Percentiles rank a stretch among this genome's conserved stretches.
phyloP scores from a whole-genome alignment of 2,329 filamentous ascomycete genomes.

The Xylaria sp. region DNA sequence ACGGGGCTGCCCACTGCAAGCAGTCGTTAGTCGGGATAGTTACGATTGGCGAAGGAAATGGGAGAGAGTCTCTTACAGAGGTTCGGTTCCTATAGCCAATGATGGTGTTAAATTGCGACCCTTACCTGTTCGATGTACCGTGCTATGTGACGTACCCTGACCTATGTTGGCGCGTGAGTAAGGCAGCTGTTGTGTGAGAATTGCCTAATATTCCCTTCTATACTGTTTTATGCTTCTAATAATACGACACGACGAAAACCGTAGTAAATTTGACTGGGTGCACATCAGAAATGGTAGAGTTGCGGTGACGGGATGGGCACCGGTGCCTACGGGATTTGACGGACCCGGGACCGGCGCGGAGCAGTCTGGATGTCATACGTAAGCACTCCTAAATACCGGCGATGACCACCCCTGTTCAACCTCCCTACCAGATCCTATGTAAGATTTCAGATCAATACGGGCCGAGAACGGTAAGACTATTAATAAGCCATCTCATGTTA shows the following conservation, averaged over 20 bases:
- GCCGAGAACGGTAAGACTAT: neutral
- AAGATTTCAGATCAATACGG: neutral
- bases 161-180: too few relatives aligned
- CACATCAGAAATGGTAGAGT: neutral
- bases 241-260: neutral
- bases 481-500: slow-evolving; percentile 7
- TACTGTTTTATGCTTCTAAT: neutral
- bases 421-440: slow-evolving; percentile 10
- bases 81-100: neutral
- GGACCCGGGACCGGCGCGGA: slow-evolving; percentile 16
- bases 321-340: slow-evolving; percentile 7
- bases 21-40: neutral
- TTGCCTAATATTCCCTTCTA: neutral
- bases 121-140: neutral
- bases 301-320: neutral
- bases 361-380: neutral
- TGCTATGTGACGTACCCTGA: neutral
- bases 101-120: neutral
- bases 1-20: neutral
- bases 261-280: neutral
- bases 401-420: neutral
- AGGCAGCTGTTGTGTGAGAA: neutral
- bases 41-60: neutral
- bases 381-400: neutral
- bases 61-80: neutral